Conservation (phyloP, 768 basidiomycete species). For the Mrakia hoshinonis region DNA sequence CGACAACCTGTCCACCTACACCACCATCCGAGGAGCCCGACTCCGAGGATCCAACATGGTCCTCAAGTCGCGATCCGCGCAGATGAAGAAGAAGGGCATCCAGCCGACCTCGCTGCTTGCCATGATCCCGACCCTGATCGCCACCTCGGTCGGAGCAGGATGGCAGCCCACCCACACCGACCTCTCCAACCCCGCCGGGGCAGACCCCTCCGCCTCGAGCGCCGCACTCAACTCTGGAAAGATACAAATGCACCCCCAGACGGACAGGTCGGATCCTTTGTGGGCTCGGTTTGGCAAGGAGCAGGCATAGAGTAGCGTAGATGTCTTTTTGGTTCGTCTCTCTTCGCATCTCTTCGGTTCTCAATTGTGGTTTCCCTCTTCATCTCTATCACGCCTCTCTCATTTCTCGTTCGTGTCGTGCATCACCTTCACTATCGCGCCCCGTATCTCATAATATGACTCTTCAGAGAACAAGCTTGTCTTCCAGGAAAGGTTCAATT, state of each 20-base stretch:
- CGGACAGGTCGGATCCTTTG: too few species aligned
- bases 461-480: too few species aligned
- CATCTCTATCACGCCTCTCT: too few species aligned
- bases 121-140: constrained; percentile 67
- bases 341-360: too few species aligned
- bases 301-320: too few species aligned
- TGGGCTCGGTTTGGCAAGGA: too few species aligned
- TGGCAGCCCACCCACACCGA: constrained; percentile 48
- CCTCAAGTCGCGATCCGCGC: constrained; percentile 60
- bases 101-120: constrained; percentile 55
- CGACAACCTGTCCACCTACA: constrained; percentile 76
- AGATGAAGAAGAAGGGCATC: constrained; percentile 45
- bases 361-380: too few species aligned
- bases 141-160: constrained; percentile 62
- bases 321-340: too few species aligned
- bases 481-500: too few species aligned
- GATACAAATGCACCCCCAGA: constrained; percentile 15
- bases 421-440: too few species aligned
- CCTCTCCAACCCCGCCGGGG: constrained; percentile 54
- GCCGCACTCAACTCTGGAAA: neutral
- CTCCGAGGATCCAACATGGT: constrained; percentile 60
- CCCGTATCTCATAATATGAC: too few species aligned
- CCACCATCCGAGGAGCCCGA: constrained; percentile 78
- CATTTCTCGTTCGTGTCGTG: too few species aligned
- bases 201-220: neutral